Evolutionary conservation across 2,329 filamentous ascomycete genomes (phyloP), one percentile per base, ranked within the genome.

Genomic region (Ceratocystis harringtonii): DNA sequence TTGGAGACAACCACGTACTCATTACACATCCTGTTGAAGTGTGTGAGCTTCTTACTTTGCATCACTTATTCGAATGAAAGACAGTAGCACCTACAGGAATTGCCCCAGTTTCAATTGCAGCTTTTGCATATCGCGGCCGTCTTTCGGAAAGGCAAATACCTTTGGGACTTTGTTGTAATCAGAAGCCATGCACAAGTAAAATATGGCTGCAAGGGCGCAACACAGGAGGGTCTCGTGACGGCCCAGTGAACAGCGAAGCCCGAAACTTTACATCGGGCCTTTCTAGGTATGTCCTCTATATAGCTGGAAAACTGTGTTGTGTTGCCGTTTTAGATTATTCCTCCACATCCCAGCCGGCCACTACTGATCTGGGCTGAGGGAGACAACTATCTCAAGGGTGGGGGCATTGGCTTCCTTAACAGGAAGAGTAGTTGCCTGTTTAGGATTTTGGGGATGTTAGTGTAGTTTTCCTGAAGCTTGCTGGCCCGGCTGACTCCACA

Each of bases 261-360:
- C 36, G 8, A 41, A 41, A 41, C 36, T 10, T 12, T 10, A 1
- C 36, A 41, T 41, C 36, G 12, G 8, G 36, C 36, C 36, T 41
- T 41, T 41, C 10, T 10, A 41, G 3, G 44, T 8, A 19, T 22
- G 22, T 6, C 8, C 17, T n/a, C 45, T n/a, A 19, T 8, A 22
- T 19, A 50, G 45, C 45, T 50, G 45, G 5, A 50, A 12, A 17
- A 17, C 7, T 30, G 22, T 17, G 48, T n/a, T 52, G 8, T 25
- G 22, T 32, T 57, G 10, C 52, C 52, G 52, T 57, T 57, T 57
- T 57, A 30, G 52, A 28, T 41, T 5, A n/a, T 12, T 30, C 25
- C 52, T n/a, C 52, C 52, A 57, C 52, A 57, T 57, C 52, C 52
- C 52, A 57, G 52, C 52, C 52, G 52, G 52, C 52, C n/a, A 57